phyloP scores from a whole-genome alignment of 257 asterid genomes.

The Solanum microdontum region DNA sequence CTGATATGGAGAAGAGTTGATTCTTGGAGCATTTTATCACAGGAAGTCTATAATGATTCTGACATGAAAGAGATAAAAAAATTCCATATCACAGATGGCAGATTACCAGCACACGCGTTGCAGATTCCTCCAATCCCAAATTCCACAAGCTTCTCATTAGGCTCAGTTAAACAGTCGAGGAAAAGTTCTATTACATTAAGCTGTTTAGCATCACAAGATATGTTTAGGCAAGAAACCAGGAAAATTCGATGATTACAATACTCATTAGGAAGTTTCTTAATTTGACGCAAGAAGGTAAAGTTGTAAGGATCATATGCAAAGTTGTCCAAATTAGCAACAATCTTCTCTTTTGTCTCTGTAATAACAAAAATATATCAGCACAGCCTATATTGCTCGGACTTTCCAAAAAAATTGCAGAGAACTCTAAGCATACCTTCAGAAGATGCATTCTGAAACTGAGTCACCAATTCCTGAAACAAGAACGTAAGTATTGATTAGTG shows the following conservation, averaged over 20 bases:
- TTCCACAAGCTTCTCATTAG: conserved; percentile 77
- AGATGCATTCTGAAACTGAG: conserved; percentile 65
- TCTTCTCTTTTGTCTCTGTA: conserved; percentile 79
- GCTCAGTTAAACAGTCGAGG: conserved; percentile 85
- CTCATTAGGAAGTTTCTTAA: conserved; percentile 7
- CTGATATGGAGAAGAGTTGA: background rate
- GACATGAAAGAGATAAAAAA: too few species aligned
- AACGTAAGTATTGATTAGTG: background rate
- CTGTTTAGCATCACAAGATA: conserved; percentile 26
- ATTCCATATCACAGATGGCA: too few species aligned
- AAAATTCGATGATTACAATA: background rate
- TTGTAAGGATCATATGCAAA: conserved; percentile 96
- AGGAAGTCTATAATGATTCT: too few species aligned
- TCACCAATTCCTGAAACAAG: conserved; percentile 52
- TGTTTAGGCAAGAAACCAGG: background rate
- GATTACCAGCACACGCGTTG: conserved; percentile 66
- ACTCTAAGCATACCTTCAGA: conserved; percentile 45
- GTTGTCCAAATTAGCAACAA: conserved; percentile 74
- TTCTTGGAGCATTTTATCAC: background rate
- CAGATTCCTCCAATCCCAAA: conserved; percentile 90
- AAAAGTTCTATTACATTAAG: conserved; percentile 84
- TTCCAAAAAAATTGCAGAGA: background rate
- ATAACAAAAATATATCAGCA: background rate
- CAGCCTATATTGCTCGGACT: background rate
- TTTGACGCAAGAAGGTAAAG: conserved; percentile 75